Percentiles rank a stretch among this genome's conserved stretches.
These are phyloP conservation scores for Apiotrichum porosum DNA, from an alignment of 1,284 basidiomycete genomes.

Conservation along the genomic window DNA sequence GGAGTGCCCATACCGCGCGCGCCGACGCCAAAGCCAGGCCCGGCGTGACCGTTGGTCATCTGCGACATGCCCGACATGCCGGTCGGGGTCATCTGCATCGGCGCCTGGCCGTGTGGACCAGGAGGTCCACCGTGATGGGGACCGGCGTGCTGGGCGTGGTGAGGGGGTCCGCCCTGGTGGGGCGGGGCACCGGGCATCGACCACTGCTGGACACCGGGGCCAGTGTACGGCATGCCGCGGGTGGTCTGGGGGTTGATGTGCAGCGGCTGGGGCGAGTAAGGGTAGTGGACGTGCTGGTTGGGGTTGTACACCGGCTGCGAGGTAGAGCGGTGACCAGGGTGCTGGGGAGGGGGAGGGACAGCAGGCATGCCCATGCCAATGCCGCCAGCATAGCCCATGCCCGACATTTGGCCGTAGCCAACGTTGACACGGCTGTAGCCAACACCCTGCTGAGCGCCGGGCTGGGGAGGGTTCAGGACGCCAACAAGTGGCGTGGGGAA, in stretches of 20 bases:
- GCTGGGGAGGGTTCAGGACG: constrained; percentile 54
- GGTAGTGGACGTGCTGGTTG: constrained; percentile 43
- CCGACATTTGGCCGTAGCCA: constrained; percentile 23
- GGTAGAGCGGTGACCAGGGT: constrained; percentile 19
- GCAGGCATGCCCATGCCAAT: constrained; percentile 21
- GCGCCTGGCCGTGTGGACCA: constrained; percentile 18
- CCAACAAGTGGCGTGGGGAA: constrained; percentile 85
- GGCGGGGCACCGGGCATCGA: constrained; percentile 16
- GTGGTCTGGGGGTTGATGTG: constrained; percentile 37
- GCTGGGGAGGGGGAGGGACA: constrained; percentile 13
- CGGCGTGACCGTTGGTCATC: constrained; percentile 14
- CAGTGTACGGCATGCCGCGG: constrained; percentile 39
- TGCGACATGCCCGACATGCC: constrained; percentile 25
- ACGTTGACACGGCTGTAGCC: constrained; percentile 30
- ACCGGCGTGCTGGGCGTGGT: constrained; percentile 2
- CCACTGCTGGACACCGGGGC: constrained; percentile 36
- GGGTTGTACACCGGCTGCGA: constrained; percentile 38
- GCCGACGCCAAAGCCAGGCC: constrained; percentile 10
- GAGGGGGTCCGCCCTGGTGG: constrained; percentile 6
- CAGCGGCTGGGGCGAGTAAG: constrained; percentile 41
- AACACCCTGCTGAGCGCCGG: constrained; percentile 28
- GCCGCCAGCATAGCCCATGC: constrained; percentile 16
- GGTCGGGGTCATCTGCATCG: constrained; percentile 34
- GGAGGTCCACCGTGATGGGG: constrained; percentile 20
- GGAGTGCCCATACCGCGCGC: constrained; percentile 17